phyloP scores from a whole-genome alignment of 176 grass and related monocot genomes.

The Metroxylon sagu region DNA sequence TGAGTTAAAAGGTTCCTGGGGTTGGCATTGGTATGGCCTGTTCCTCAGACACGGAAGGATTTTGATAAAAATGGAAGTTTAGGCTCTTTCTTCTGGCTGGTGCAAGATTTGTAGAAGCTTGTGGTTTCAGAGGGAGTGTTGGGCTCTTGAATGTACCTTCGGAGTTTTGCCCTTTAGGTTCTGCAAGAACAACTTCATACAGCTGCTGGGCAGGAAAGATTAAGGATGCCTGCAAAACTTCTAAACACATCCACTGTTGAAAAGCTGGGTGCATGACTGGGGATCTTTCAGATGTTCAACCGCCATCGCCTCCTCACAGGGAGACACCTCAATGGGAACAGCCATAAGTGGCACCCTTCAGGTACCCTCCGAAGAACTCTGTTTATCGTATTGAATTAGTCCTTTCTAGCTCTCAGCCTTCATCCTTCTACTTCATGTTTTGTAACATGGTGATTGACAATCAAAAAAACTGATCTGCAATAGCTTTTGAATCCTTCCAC shows the following conservation, averaged over 20 bases:
- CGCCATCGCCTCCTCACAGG: slow-evolving; percentile 44
- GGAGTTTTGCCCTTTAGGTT: background rate
- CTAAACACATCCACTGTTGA: slow-evolving; percentile 22
- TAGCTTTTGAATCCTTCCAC: too few relatives aligned
- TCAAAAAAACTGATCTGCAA: too few relatives aligned
- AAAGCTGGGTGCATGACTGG: slow-evolving; percentile 70
- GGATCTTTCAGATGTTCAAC: slow-evolving; percentile 95
- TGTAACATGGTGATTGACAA: too few relatives aligned
- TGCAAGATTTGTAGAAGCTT: too few relatives aligned
- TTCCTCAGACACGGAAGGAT: too few relatives aligned
- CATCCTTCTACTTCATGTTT: background rate
- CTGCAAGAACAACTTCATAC: too few relatives aligned
- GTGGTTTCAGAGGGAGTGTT: too few relatives aligned
- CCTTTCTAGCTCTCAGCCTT: background rate
- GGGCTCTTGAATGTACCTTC: background rate
- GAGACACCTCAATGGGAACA: slow-evolving; percentile 12
- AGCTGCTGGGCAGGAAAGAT: background rate
- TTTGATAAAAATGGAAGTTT: too few relatives aligned
- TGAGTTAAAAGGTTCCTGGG: too few relatives aligned
- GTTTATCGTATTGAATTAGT: background rate
- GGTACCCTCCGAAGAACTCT: slow-evolving; percentile 32
- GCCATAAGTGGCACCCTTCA: slow-evolving; percentile 49
- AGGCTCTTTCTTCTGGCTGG: too few relatives aligned
- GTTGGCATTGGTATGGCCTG: too few relatives aligned
- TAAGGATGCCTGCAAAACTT: slow-evolving; percentile 32